These are phyloP conservation scores for Penicillium crustosum DNA, from an alignment of 2,329 filamentous ascomycete genomes.

Conservation along the genomic window DNA sequence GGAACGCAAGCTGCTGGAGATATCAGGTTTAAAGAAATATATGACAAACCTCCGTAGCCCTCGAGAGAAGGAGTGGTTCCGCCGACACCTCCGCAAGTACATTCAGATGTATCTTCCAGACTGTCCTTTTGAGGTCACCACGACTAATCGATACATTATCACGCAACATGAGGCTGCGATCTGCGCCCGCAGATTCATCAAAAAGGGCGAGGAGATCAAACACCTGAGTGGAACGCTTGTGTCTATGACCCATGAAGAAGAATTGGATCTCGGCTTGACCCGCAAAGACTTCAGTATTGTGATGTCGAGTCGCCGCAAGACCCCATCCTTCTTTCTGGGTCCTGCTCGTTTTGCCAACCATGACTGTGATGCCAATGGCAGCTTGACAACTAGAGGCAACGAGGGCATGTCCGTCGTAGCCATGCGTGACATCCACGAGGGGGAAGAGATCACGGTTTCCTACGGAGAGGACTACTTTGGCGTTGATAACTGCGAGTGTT, in stretches of 20 bases:
- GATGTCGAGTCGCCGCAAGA: slow-evolving; percentile 87
- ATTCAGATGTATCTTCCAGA: slow-evolving; percentile 90
- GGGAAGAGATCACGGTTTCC: slow-evolving; percentile 94
- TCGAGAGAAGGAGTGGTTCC: slow-evolving; percentile 83
- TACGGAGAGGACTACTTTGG: slow-evolving; percentile 98
- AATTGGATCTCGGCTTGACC: slow-evolving; percentile 72
- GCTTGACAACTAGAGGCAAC: slow-evolving; percentile 76
- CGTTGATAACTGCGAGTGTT: slow-evolving; percentile 88
- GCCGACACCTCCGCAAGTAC: slow-evolving; percentile 82
- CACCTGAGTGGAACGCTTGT: slow-evolving; percentile 91
- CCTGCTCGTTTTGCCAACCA: slow-evolving; percentile 97
- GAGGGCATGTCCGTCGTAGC: slow-evolving; percentile 91
- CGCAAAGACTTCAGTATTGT: slow-evolving; percentile 97
- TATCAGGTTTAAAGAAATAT: slow-evolving; percentile 74
- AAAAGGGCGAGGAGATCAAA: slow-evolving; percentile 80
- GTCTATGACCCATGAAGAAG: slow-evolving; percentile 87
- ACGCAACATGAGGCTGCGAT: slow-evolving; percentile 84
- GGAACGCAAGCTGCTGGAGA: slow-evolving; percentile 68
- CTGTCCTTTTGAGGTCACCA: slow-evolving; percentile 90
- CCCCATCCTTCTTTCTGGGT: slow-evolving; percentile 87
- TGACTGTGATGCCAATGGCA: slow-evolving; percentile 90
- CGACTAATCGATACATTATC: slow-evolving; percentile 93
- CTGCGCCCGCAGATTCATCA: slow-evolving; percentile 75
- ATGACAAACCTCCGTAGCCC: slow-evolving; percentile 65
- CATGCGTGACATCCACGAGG: slow-evolving; percentile 73